Conservation (phyloP, 2,329 filamentous ascomycete species). For the Pseudopyricularia cyperi region DNA sequence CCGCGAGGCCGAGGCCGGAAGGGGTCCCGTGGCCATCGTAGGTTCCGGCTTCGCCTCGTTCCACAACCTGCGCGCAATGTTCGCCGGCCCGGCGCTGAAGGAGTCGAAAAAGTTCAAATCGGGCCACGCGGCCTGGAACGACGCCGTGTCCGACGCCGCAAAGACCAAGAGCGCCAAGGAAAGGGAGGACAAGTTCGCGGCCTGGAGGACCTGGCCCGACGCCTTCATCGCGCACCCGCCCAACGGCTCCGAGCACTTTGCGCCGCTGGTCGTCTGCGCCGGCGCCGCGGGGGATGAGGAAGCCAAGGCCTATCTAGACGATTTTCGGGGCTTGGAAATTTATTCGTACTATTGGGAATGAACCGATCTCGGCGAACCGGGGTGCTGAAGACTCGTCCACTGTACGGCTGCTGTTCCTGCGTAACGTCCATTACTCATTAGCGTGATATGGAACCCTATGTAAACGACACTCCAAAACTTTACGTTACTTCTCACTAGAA, state of each 20-base stretch:
- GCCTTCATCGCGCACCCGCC: constrained; percentile 41
- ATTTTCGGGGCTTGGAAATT: constrained; percentile 33
- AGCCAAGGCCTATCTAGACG: constrained; percentile 32
- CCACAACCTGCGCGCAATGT: constrained; percentile 39
- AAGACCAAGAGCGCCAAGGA: constrained; percentile 17
- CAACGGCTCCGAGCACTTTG: constrained; percentile 41
- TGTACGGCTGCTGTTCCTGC: too few relatives aligned
- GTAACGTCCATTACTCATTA: too few relatives aligned
- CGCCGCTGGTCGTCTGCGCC: constrained; percentile 44
- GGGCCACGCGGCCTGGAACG: constrained; percentile 29
- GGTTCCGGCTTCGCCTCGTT: constrained; percentile 48
- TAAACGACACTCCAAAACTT: too few relatives aligned
- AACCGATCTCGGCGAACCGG: neutral
- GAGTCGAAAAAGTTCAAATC: constrained; percentile 11
- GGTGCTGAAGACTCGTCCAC: neutral
- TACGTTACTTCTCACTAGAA: too few relatives aligned
- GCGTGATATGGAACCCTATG: too few relatives aligned
- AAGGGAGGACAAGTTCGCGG: constrained; percentile 24
- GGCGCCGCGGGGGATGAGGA: constrained; percentile 33
- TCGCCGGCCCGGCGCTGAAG: constrained; percentile 11
- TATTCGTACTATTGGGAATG: constrained; percentile 41
- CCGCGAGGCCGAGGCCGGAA: constrained; percentile 26
- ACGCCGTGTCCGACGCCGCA: constrained; percentile 26
- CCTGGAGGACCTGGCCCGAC: constrained; percentile 33
- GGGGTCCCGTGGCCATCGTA: constrained; percentile 40